Evolutionary conservation across 148 eudicot genomes (phyloP).

Genomic region (Vaccinium myrtillus): DNA sequence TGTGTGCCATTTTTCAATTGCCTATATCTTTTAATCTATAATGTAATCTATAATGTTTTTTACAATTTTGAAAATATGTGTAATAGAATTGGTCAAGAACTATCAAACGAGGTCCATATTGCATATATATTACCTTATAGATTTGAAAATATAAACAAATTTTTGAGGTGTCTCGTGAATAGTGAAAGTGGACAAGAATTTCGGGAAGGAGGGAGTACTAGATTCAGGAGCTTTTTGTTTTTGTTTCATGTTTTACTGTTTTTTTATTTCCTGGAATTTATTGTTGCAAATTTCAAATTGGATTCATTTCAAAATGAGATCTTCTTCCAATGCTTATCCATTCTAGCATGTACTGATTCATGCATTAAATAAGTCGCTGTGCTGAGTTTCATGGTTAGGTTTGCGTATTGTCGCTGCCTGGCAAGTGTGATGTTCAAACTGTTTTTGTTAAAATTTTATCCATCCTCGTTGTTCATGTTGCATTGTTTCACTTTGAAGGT

Average conservation of each 20-base stretch:
- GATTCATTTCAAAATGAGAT: background rate
- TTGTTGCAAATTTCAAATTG: background rate
- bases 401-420: background rate
- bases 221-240: background rate
- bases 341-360: background rate
- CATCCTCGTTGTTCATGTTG: background rate
- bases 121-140: too few relatives aligned
- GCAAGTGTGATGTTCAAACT: background rate
- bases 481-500: constrained; percentile 52
- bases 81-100: too few relatives aligned
- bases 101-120: too few relatives aligned
- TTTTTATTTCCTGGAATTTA: too few relatives aligned
- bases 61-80: too few relatives aligned
- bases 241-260: background rate
- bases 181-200: too few relatives aligned
- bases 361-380: background rate
- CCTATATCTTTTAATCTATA: too few relatives aligned
- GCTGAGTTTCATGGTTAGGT: constrained; percentile 1
- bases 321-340: background rate
- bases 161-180: too few relatives aligned
- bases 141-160: too few relatives aligned
- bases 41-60: too few relatives aligned
- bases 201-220: background rate
- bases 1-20: too few relatives aligned
- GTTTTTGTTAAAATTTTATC: background rate